A percentile compares a stretch with the other conserved stretches of the same genome.
These are phyloP conservation scores for Tulasnella sp. DNA, from an alignment of 768 basidiomycete genomes.

Conservation along the genomic window DNA sequence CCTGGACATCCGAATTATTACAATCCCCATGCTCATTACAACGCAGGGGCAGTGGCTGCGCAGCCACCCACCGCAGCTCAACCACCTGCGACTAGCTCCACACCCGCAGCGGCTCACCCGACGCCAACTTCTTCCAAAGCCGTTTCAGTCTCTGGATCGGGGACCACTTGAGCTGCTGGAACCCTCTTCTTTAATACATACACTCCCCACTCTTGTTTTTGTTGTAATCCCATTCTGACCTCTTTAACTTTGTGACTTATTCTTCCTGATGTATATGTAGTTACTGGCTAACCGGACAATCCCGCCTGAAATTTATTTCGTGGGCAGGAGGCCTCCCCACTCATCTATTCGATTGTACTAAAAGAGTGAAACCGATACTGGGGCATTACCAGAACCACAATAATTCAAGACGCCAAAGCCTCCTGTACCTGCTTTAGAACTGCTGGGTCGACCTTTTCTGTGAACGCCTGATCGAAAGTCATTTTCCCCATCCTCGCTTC, in stretches of 20 bases:
- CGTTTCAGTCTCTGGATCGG: neutral
- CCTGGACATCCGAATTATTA: neutral
- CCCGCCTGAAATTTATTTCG: neutral
- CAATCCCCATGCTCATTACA: neutral
- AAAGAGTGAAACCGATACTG: neutral
- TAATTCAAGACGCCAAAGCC: neutral
- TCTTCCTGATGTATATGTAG: neutral
- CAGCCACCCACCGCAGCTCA: neutral
- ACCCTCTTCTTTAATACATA: neutral
- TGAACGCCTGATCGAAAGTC: constrained; percentile 51
- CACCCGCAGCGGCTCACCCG: neutral
- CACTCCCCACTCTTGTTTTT: neutral
- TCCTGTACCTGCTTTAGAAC: constrained; percentile 51
- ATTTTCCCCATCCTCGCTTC: constrained; percentile 46
- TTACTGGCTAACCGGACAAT: neutral
- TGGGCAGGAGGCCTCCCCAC: neutral
- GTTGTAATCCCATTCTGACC: neutral
- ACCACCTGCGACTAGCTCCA: neutral
- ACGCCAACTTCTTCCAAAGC: neutral
- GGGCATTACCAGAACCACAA: neutral
- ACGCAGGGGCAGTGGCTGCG: neutral
- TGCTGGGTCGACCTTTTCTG: constrained; percentile 59
- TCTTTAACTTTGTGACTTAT: neutral
- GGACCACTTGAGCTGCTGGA: neutral
- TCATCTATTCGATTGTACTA: neutral